A percentile compares a stretch with the other conserved stretches of the same genome.
Evolutionary conservation across 1,139 yeast species (phyloP).

Genomic region (Candida neerlandica): DNA sequence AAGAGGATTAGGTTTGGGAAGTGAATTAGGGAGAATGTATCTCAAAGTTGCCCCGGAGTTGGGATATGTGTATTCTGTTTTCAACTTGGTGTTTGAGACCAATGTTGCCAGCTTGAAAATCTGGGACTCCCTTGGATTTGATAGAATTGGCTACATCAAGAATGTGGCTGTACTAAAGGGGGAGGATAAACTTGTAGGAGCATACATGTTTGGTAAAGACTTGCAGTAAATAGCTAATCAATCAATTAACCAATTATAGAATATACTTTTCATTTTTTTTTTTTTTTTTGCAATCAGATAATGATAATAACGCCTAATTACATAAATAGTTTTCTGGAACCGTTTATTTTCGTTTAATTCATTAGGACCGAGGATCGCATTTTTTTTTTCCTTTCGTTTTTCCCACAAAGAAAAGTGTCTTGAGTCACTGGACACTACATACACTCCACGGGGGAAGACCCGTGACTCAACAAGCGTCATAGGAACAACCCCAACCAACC

Average conservation of each 20-base stretch:
- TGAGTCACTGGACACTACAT: too few relatives aligned
- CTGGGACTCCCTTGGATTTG: constrained; percentile 79
- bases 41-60: constrained; percentile 66
- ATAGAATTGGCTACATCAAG: constrained; percentile 67
- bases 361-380: background rate
- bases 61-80: constrained; percentile 79
- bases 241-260: background rate
- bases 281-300: constrained; percentile 1
- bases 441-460: too few relatives aligned
- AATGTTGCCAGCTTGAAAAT: constrained; percentile 67
- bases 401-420: too few relatives aligned
- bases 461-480: too few relatives aligned
- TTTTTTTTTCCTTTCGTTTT: background rate
- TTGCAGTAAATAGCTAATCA: constrained; percentile 21
- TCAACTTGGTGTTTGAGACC: constrained; percentile 76
- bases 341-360: background rate
- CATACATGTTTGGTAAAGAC: constrained; percentile 65
- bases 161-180: constrained; percentile 71
- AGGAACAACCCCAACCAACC: too few relatives aligned
- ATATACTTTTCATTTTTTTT: background rate
- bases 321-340: background rate
- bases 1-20: constrained; percentile 67
- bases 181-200: constrained; percentile 59
- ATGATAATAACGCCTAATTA: background rate
- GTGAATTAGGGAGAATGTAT: constrained; percentile 60